These are phyloP conservation scores for Globisporangium orthogonon DNA, from an alignment of 352 stramenopile species.

Conservation along the genomic window DNA sequence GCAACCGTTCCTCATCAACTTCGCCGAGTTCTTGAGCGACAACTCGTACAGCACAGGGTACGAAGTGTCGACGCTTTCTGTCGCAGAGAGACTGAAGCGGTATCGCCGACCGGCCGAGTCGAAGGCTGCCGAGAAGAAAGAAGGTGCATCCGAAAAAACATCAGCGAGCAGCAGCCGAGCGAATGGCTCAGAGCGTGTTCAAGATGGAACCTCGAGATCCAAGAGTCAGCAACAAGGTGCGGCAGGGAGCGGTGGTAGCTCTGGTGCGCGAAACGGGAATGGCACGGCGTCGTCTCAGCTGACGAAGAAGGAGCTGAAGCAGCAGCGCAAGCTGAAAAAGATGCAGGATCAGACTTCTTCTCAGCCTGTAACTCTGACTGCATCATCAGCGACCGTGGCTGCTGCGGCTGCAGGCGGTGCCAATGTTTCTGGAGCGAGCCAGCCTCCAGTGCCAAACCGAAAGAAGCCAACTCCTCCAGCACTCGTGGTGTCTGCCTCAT, in stretches of 20 bases:
- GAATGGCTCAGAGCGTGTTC: slow-evolving; percentile 1
- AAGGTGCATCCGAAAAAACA: slow-evolving; percentile 1
- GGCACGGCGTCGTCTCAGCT: slow-evolving; percentile 11
- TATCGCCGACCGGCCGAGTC: slow-evolving; percentile 25
- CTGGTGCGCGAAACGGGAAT: slow-evolving; percentile 6
- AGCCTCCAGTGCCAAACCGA: not conserved
- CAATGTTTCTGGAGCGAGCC: not conserved
- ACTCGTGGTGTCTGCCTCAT: not conserved
- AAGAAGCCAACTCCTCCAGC: slow-evolving; percentile 6
- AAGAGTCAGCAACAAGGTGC: slow-evolving; percentile 14
- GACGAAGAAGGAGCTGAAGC: slow-evolving; percentile 71
- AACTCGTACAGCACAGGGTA: slow-evolving; percentile 82
- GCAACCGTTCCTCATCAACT: slow-evolving; percentile 77
- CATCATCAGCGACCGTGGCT: slow-evolving; percentile 1
- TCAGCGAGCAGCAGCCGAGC: slow-evolving; percentile 1
- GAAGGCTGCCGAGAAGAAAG: slow-evolving; percentile 6
- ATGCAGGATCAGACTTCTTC: slow-evolving; percentile 28
- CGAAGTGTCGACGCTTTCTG: slow-evolving; percentile 53
- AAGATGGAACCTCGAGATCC: slow-evolving; percentile 7
- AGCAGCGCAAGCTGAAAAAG: slow-evolving; percentile 68
- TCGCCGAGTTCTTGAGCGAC: slow-evolving; percentile 57
- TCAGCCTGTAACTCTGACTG: slow-evolving; percentile 1
- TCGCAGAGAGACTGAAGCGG: slow-evolving; percentile 55
- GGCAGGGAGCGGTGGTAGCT: slow-evolving; percentile 2
- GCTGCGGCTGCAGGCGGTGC: slow-evolving; percentile 3